These are phyloP conservation scores for Metarhizium sp. DNA, from an alignment of 2,329 filamentous ascomycete genomes.

Conservation along the genomic window DNA sequence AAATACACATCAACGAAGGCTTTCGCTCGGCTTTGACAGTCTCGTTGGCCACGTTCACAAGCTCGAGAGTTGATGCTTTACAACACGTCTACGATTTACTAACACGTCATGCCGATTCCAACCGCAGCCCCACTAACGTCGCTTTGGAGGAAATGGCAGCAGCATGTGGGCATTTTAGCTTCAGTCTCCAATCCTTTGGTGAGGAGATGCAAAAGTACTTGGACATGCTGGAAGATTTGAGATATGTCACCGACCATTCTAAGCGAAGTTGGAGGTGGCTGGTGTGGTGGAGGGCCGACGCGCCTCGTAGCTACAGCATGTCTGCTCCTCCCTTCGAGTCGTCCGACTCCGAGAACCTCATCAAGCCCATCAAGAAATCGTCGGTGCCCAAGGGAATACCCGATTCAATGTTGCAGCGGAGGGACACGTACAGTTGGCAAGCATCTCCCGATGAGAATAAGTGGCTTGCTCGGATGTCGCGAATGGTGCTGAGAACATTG, in stretches of 20 bases:
- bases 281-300: constrained; percentile 51
- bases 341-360: constrained; percentile 25
- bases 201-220: constrained; percentile 76
- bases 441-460: constrained; percentile 31
- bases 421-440: constrained; percentile 40
- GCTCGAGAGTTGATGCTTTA: constrained; percentile 62
- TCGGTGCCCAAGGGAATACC: constrained; percentile 40
- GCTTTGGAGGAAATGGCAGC: constrained; percentile 90
- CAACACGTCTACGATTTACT: constrained; percentile 66
- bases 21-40: constrained; percentile 67
- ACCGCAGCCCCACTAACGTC: constrained; percentile 60
- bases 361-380: constrained; percentile 34
- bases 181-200: constrained; percentile 76
- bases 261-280: constrained; percentile 68
- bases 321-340: constrained; percentile 13
- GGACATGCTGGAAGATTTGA: constrained; percentile 70
- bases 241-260: constrained; percentile 53
- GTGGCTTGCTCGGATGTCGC: constrained; percentile 30
- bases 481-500: constrained; percentile 29
- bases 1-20: constrained; percentile 57
- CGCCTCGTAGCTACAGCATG: constrained; percentile 2
- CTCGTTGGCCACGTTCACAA: constrained; percentile 64
- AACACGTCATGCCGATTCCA: constrained; percentile 50
- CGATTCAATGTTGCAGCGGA: constrained; percentile 33
- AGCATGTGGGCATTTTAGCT: constrained; percentile 87